These are phyloP conservation scores for Flueggea neowawraea DNA, from an alignment of 441 rosid species.

Conservation along the genomic window DNA sequence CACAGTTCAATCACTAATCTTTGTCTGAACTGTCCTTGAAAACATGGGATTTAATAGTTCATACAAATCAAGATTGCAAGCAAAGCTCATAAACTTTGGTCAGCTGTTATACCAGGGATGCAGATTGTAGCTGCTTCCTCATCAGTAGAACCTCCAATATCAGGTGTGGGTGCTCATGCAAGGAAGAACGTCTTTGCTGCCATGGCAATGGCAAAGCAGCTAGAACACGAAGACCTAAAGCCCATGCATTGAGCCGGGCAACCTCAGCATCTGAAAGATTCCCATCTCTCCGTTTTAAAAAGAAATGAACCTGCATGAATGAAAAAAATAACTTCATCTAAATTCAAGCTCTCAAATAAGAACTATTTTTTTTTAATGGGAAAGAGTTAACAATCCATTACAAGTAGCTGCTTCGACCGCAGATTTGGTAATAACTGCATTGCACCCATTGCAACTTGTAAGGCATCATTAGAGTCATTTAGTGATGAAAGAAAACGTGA, in stretches of 20 bases:
- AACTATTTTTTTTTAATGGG: not conserved
- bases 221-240: constrained; percentile 95
- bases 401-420: constrained; percentile 98
- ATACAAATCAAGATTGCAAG: constrained; percentile 6
- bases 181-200: constrained; percentile 98
- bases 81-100: constrained; percentile 17
- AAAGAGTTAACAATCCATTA: constrained; percentile 32
- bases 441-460: constrained; percentile 98
- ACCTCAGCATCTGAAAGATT: constrained; percentile 81
- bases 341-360: not conserved
- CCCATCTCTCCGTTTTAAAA: constrained; percentile 88
- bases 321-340: constrained; percentile 13
- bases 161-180: constrained; percentile 95
- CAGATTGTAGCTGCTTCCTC: constrained; percentile 97
- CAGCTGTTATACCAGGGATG: constrained; percentile 61
- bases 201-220: constrained; percentile 98
- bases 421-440: constrained; percentile 97
- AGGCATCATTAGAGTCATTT: constrained; percentile 91
- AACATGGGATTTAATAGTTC: too few species aligned
- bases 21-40: too few species aligned
- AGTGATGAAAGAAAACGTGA: constrained; percentile 97
- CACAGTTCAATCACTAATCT: too few species aligned
- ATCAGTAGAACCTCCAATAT: constrained; percentile 94
- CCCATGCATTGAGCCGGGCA: constrained; percentile 95
- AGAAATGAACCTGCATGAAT: constrained; percentile 86